These are phyloP conservation scores for Lactifluus echinatus DNA, from an alignment of 768 basidiomycete genomes.

Conservation along the genomic window DNA sequence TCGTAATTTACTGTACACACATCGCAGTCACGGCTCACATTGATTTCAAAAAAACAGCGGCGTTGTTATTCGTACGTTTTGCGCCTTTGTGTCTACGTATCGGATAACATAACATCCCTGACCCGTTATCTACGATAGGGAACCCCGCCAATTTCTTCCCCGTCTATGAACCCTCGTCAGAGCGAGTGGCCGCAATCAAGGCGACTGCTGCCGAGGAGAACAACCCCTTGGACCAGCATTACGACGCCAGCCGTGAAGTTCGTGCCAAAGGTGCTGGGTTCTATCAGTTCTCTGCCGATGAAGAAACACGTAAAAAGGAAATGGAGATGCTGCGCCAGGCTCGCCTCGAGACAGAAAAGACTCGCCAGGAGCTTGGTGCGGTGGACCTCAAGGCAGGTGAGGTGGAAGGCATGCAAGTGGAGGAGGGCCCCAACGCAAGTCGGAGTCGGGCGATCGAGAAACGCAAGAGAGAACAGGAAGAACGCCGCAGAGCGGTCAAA, in stretches of 20 bases:
- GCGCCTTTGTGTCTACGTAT: not conserved
- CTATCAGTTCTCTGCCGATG: constrained; percentile 86
- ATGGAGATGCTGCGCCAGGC: constrained; percentile 72
- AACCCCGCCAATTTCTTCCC: constrained; percentile 85
- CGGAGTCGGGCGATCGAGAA: constrained; percentile 61
- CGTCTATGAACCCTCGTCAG: constrained; percentile 75
- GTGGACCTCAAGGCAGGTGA: constrained; percentile 59
- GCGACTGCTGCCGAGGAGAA: constrained; percentile 60
- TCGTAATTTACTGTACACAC: constrained; percentile 19
- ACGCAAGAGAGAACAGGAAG: constrained; percentile 65
- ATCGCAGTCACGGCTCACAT: not conserved
- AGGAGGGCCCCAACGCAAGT: constrained; percentile 25
- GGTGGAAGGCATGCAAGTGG: constrained; percentile 72
- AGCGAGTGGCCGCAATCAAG: constrained; percentile 66
- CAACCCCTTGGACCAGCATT: constrained; percentile 68
- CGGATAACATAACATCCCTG: not conserved
- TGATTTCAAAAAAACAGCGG: constrained; percentile 13
- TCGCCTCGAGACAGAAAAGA: constrained; percentile 63
- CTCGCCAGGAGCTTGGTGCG: constrained; percentile 51
- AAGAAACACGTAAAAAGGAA: constrained; percentile 64
- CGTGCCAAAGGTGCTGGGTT: constrained; percentile 86
- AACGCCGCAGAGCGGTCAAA: constrained; percentile 48
- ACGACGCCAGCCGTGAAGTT: constrained; percentile 73
- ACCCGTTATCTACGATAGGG: constrained; percentile 34
- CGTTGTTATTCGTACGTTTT: constrained; percentile 15